Evolutionary conservation across 306 rosid genomes (phyloP), one percentile per base, ranked within the genome.

Genomic region (Corylus americana): DNA sequence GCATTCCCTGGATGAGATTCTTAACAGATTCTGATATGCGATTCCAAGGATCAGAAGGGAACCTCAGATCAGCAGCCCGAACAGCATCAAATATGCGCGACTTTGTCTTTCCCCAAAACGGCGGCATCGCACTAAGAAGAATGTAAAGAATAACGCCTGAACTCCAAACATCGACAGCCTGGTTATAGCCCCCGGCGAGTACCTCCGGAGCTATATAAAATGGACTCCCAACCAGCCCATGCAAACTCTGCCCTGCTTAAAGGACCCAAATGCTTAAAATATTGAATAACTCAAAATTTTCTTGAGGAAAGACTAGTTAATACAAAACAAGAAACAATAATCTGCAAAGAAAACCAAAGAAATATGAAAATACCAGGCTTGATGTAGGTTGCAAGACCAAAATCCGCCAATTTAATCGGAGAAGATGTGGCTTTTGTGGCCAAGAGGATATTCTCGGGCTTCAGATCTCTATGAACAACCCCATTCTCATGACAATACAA

Each of bases 181-280:
- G 91, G 81, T 93, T 89, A 88, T 93, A 93, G 61, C 89, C 88
- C 74, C 96, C 93, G 1, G 97, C 92, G 68, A 93, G 88, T 70
- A 93, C 97, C 85, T 93, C 96, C 0, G 96, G 97, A 66, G 94
- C 96, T 76, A 93, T 93, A 80, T 93, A 93, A 84, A 93, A 93
- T 29, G 97, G 97, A 89, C 97, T 93, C 50, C 97, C 97, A 42
- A 93, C 96, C 77, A 93, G 82, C n/a, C 94, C 96, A 37, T 88
- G 96, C 86, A 93, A 91, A 83, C 89, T 89, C 78, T 89, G 88
- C 47, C 96, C 96, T 93, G 94, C 81, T 86, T 78, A 80, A 71
- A 81, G 82, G 83, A 81, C 51, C 70, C 55, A 72, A 81, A 81
- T 6, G 64, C 63, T 85, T 72, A 88, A 83, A 50, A 54, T 29